Evolutionary conservation across 441 rosid genomes (phyloP), one percentile per base, ranked within the genome.

Genomic region (Bruguiera hainesii): DNA sequence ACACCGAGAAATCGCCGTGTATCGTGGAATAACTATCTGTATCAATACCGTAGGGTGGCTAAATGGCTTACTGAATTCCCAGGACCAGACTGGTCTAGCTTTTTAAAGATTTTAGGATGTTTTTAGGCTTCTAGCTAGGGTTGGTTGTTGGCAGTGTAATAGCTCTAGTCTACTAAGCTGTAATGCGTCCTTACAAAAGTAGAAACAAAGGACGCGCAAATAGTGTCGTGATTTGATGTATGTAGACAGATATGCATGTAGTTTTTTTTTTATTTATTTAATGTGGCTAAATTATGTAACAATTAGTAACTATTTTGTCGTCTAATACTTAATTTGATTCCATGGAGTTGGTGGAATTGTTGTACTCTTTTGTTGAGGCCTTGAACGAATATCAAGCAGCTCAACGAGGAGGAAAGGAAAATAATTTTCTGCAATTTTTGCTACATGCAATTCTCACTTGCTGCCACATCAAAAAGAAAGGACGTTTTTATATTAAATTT

Each of bases 21-120:
- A 74, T 80, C 78, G 67, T 72, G 83, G 80, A 76, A 71, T 77
- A 84, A 66, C 85, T 85, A 61, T 84, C 80, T 75, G 77, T 68
- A 64, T 49, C 46, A 10, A 11, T 11, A 9, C 13, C 48, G 15
- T 2, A 64, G 26, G 62, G 16, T 11, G 11, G 42, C 68, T 49
- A 68, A 63, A 66, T 8, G 49, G 61, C 55, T 63, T 39, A 18
- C n/a, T 68, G 20, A 50, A 68, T 49, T 60, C 53, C 66, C 39
- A 58, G 31, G 61, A 66, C 63, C 35, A 55, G 61, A 61, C 74
- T 65, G 30, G 13, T 23, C 23, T 49, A 60, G 37, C n/a, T 64
- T 60, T 9, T 35, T 21, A 16, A 42, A 6, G 56, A 51, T 60
- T 69, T 49, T 20, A 19, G 33, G 26, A n/a, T 48, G 39, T 23